A percentile compares a stretch with the other conserved stretches of the same genome.
Conservation (phyloP, 129 eudicot species). For the Sambucus nigra region DNA sequence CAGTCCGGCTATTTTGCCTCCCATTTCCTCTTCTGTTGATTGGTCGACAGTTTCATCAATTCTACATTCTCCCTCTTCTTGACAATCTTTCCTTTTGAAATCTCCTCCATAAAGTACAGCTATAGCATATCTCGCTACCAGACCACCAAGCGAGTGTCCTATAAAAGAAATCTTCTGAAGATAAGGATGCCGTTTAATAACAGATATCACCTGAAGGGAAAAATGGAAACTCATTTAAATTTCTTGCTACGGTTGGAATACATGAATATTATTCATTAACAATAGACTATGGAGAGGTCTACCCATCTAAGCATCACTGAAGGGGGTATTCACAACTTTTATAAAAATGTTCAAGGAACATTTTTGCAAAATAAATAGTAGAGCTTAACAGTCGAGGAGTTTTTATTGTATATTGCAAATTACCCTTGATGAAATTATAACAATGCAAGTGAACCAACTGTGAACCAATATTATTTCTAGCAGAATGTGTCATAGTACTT, state of each 20-base stretch:
- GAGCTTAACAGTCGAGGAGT: no score
- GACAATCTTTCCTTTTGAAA: constrained; percentile 12
- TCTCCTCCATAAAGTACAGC: constrained; percentile 57
- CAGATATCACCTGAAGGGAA: constrained; percentile 69
- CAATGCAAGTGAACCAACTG: background rate
- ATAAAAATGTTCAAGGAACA: no score
- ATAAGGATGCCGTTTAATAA: constrained; percentile 48
- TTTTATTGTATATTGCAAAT: no score
- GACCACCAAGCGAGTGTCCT: constrained; percentile 94
- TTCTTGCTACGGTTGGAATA: constrained; percentile 4
- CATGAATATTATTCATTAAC: background rate
- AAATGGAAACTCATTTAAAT: constrained; percentile 1
- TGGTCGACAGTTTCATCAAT: constrained; percentile 14
- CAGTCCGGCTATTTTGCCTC: constrained; percentile 62
- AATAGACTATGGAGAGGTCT: background rate
- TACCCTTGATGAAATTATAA: no score
- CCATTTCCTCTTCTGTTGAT: constrained; percentile 14
- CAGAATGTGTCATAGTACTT: background rate
- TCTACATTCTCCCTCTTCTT: constrained; percentile 27
- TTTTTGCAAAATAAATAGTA: no score
- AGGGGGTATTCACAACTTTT: no score
- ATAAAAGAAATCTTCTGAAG: constrained; percentile 84
- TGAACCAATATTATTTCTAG: background rate
- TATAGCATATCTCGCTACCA: constrained; percentile 83
- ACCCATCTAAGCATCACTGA: no score